Evolutionary conservation across 495 filamentous ascomycete species (phyloP).

Genomic region (Cairneyella variabilis): DNA sequence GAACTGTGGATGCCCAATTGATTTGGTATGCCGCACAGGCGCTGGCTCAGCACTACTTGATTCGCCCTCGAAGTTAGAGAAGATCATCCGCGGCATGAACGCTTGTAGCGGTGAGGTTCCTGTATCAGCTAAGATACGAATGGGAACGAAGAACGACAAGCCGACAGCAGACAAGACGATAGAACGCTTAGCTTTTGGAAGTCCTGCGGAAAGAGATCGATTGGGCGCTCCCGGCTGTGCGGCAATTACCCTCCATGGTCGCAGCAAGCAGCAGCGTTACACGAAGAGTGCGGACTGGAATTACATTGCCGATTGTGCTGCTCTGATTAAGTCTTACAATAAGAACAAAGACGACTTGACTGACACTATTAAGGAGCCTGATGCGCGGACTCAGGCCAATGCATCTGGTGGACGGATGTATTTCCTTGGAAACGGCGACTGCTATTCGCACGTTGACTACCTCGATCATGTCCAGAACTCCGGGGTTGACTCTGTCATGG

Average conservation of each 20-base stretch:
- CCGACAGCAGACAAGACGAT: conserved; percentile 78
- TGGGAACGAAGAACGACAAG: conserved; percentile 75
- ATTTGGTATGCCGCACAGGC: conserved; percentile 80
- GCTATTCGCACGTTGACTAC: conserved; percentile 90
- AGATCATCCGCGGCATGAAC: conserved; percentile 94
- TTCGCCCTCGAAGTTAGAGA: conserved; percentile 74
- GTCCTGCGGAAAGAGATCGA: conserved; percentile 57
- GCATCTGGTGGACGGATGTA: conserved; percentile 59
- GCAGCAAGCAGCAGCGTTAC: conserved; percentile 92
- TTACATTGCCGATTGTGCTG: conserved; percentile 87
- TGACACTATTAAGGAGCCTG: conserved; percentile 76
- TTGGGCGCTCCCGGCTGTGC: conserved; percentile 75
- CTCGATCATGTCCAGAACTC: conserved; percentile 69
- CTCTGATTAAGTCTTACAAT: conserved; percentile 75
- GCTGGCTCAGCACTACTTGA: conserved; percentile 95
- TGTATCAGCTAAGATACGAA: conserved; percentile 90
- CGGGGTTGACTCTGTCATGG: conserved; percentile 84
- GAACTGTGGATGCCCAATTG: conserved; percentile 96
- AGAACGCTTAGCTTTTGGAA: conserved; percentile 77
- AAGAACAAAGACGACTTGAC: conserved; percentile 53
- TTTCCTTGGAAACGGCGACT: conserved; percentile 95
- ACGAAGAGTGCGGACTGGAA: conserved; percentile 84
- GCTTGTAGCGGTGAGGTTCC: conserved; percentile 81
- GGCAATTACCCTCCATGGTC: conserved; percentile 89
- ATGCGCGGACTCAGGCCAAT: conserved; percentile 54